Percentiles rank a stretch among this genome's conserved stretches.
phyloP scores from a whole-genome alignment of 2,329 filamentous ascomycete genomes.

The Aphanoascus verrucosus region DNA sequence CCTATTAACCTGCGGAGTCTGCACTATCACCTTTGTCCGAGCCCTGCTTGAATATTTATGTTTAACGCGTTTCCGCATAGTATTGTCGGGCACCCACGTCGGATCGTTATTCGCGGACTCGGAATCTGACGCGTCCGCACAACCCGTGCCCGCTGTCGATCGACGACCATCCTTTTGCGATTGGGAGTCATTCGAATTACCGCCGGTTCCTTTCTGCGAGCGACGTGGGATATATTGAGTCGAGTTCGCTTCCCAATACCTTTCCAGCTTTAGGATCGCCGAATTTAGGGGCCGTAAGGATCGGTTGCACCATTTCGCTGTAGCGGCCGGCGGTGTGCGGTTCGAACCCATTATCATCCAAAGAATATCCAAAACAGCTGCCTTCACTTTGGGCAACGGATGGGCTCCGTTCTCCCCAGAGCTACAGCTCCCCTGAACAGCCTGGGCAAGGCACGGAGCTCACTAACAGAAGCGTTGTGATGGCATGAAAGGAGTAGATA shows the following conservation, averaged over 20 bases:
- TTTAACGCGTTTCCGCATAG: conserved; percentile 25
- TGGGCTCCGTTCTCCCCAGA: background rate
- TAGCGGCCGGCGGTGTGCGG: conserved; percentile 23
- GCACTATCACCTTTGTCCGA: conserved; percentile 22
- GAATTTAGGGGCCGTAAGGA: conserved; percentile 35
- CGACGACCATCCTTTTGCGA: background rate
- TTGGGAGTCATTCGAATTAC: conserved; percentile 5
- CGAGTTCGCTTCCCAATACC: conserved; percentile 28
- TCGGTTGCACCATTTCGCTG: conserved; percentile 36
- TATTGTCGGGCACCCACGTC: conserved; percentile 31
- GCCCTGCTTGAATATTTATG: conserved; percentile 30
- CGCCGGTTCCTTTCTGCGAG: conserved; percentile 18
- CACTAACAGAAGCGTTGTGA: background rate
- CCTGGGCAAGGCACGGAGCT: background rate
- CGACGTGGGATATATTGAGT: conserved; percentile 14
- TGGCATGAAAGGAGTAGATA: background rate
- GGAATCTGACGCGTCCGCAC: conserved; percentile 19
- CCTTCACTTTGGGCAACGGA: background rate
- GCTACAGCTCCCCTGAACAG: background rate
- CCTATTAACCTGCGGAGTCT: conserved; percentile 28
- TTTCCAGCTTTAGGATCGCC: conserved; percentile 32
- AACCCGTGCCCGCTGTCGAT: background rate
- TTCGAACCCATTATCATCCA: conserved; percentile 2
- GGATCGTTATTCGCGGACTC: conserved; percentile 31
- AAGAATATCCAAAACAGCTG: conserved; percentile 2